phyloP scores from a whole-genome alignment of 2,329 filamentous ascomycete species.

The Sarocladium brachiariae region DNA sequence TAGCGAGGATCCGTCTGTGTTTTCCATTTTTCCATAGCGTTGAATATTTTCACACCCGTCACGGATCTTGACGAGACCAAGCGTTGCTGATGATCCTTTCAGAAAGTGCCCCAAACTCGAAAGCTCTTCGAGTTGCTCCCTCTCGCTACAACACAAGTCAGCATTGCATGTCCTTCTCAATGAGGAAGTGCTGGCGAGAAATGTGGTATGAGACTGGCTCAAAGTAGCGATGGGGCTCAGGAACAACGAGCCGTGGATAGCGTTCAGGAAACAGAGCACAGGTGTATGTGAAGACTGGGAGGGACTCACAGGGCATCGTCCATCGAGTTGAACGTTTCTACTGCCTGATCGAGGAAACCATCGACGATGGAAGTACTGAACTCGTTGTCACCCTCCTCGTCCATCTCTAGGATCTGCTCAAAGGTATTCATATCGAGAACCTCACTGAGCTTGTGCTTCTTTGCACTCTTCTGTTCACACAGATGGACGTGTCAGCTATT shows the following conservation, averaged over 20 bases:
- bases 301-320: conserved; percentile 75
- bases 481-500: background rate
- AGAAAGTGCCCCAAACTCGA: conserved; percentile 89
- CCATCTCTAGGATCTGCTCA: conserved; percentile 96
- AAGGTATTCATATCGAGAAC: conserved; percentile 75
- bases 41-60: conserved; percentile 96
- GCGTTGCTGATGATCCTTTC: conserved; percentile 92
- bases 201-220: too few relatives aligned
- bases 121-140: conserved; percentile 64
- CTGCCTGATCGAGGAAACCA: conserved; percentile 88
- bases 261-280: too few relatives aligned
- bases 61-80: conserved; percentile 84
- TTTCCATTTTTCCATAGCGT: conserved; percentile 78
- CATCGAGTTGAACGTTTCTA: conserved; percentile 81
- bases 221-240: too few relatives aligned
- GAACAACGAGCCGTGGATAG: too few relatives aligned
- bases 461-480: background rate
- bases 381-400: conserved; percentile 78
- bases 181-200: too few relatives aligned
- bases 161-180: background rate
- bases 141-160: conserved; percentile 41
- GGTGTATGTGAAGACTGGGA: too few relatives aligned
- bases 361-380: conserved; percentile 86
- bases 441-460: conserved; percentile 5
- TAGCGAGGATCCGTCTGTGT: conserved; percentile 64